Evolutionary conservation across 352 stramenopile species (phyloP).

Genomic region (Phytophthora agathidicida): DNA sequence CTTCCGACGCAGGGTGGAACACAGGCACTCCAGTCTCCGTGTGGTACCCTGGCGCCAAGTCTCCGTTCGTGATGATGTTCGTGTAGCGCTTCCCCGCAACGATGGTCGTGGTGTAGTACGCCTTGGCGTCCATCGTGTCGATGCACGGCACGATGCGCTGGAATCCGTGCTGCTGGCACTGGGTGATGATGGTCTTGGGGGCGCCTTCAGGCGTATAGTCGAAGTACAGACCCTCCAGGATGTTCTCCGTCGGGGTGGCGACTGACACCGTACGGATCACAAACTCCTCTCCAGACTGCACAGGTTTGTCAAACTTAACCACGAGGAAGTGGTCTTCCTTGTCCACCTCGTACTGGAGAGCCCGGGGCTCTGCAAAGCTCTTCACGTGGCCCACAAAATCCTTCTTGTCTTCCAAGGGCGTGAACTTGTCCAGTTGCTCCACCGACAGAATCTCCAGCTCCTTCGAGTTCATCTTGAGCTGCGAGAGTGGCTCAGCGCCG

Average conservation of each 20-base stretch:
- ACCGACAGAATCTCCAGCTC: conserved; percentile 71
- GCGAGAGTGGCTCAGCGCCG: conserved; percentile 36
- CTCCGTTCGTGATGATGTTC: conserved; percentile 85
- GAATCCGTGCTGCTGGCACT: conserved; percentile 84
- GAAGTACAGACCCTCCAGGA: conserved; percentile 80
- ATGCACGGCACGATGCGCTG: conserved; percentile 81
- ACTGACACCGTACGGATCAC: conserved; percentile 71
- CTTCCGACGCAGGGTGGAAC: conserved; percentile 58
- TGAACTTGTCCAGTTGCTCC: conserved; percentile 57
- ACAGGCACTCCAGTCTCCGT: conserved; percentile 63
- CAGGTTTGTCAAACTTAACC: conserved; percentile 56
- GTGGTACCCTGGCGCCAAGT: conserved; percentile 69
- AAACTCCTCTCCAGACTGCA: conserved; percentile 69
- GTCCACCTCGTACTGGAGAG: conserved; percentile 61
- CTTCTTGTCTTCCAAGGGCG: conserved; percentile 40
- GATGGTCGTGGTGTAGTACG: conserved; percentile 83
- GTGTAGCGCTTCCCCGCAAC: conserved; percentile 76
- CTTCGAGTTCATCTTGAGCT: conserved; percentile 81
- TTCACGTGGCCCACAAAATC: conserved; percentile 68
- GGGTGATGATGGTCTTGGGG: conserved; percentile 83
- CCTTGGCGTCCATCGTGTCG: conserved; percentile 84
- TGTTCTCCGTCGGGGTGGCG: conserved; percentile 75
- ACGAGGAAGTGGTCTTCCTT: conserved; percentile 75
- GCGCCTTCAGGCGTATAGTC: conserved; percentile 74
- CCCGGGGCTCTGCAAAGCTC: conserved; percentile 51